Evolutionary conservation across 495 filamentous ascomycete species (phyloP), one percentile per base, ranked within the genome.

Genomic region (Penicillium paradoxum): DNA sequence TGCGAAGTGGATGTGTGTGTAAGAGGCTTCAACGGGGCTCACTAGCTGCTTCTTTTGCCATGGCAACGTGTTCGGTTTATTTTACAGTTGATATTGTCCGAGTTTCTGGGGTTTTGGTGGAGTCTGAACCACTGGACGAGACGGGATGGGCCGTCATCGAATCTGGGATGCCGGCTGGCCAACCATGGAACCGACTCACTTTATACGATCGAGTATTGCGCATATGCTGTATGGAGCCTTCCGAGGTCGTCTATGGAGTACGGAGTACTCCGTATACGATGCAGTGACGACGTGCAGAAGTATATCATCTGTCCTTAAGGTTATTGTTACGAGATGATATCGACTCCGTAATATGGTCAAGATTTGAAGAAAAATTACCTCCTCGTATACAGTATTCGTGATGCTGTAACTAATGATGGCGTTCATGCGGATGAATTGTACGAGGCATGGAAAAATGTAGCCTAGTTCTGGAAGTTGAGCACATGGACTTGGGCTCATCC

Each of bases 101-200:
- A 37, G 37, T 18, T 33, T 58, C 45, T 56, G 54, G 33, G 42
- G 36, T 18, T 17, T 30, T n/a, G 44, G 63, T 64, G 63, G 63
- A 59, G 63, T 59, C 53, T 37, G 60, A 64, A 62, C 63, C 63
- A 48, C 43, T 64, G 61, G 60, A 64, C 49, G 56, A 66, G 52
- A 59, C 63, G 63, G 63, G 63, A 64, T 47, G 42, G 34, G 38
- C 63, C 63, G 60, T 58, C 13, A 1, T 42, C 13, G 24, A 57
- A 45, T 57, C 53, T 54, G 51, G 40, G 37, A 55, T 55, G 39
- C 48, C 45, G 53, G 22, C 48, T 14, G 36, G 15, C 53, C 53
- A 65, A 65, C 63, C 63, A 65, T 63, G 63, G 63, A 60, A 59
- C 45, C 38, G 24, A 6, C 39, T 18, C 29, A 43, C 11, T 41